Conservation (phyloP, 225 moss, liverwort and hornwort genomes). For the Marchantia paleacea region DNA sequence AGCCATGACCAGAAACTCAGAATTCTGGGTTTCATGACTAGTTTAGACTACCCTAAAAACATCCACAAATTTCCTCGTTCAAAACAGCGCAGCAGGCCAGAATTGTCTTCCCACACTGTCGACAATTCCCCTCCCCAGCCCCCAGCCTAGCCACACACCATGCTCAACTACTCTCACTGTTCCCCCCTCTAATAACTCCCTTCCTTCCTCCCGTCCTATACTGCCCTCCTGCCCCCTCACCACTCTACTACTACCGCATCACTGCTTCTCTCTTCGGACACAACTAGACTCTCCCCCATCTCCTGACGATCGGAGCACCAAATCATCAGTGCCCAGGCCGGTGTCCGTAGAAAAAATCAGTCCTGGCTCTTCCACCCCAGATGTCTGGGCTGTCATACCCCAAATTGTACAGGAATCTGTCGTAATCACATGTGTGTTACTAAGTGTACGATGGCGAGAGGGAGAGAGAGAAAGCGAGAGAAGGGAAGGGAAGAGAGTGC, state of each 20-base stretch:
- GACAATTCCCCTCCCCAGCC: not conserved
- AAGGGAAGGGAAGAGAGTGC: not conserved
- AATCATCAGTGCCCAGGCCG: conserved; percentile 4
- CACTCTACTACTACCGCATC: not conserved
- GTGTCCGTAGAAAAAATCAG: conserved; percentile 1
- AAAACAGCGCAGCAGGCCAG: not conserved
- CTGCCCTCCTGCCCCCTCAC: not conserved
- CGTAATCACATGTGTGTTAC: conserved; percentile 3
- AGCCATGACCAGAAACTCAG: conserved; percentile 17
- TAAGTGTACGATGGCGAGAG: not conserved
- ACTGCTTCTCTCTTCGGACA: not conserved
- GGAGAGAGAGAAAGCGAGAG: not conserved
- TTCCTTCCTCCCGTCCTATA: not conserved
- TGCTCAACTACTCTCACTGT: not conserved
- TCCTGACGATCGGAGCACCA: conserved; percentile 12
- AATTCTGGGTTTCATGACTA: conserved; percentile 21
- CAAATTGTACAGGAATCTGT: conserved; percentile 8
- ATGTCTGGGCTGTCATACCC: conserved; percentile 7
- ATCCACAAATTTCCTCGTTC: not conserved
- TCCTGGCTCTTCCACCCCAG: conserved; percentile 2
- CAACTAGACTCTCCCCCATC: not conserved
- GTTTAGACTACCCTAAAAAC: conserved; percentile 10
- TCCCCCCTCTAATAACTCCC: too few species aligned
- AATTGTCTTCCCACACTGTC: not conserved
- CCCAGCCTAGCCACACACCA: not conserved